Base-by-base conservation (phyloP, 768 basidiomycete species). In the Dioszegia crocea region DNA sequence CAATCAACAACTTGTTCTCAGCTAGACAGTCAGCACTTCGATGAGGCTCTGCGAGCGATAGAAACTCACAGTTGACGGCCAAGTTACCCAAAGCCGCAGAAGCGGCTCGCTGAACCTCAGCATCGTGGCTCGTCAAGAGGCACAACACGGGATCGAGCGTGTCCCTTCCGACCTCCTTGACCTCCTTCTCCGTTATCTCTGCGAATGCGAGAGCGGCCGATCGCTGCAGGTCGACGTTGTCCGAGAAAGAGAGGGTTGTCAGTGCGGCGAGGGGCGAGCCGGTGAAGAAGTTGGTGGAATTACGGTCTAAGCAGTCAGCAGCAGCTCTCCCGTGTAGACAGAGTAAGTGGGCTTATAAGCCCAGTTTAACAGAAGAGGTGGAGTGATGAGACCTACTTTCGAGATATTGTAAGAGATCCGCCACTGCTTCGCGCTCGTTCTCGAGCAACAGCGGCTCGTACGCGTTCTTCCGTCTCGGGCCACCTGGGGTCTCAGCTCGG, bases 181-280 rank as follows among this genome's bases (percentile, higher is more conserved):
- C 94, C 79, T 99, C 96, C 80, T 98, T 98, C 81, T 99, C 96
- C 23, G 96, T 99, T 60, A 99, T 99, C 78, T 99, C 96, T 36
- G 96, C 96, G 73, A 98, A 99, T 0, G 96, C 96, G 43, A 99
- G 84, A 3, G 96, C 96, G 1, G 96, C 96, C 64, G 91, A 94
- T 49, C 96, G 85, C 80, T 99, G 96, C 19, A 99, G 83, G 80
- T 98, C 96, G 66, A 99, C 94, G 79, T 99, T 99, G 80, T 98
- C 96, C 21, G 89, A 92, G 81, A 97, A 99, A 23, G 92, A 94
- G 62, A 99, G 87, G 50, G 91, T 98, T 12, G 94, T 97, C 57
- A 99, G 81, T 38, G 96, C 92, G 52, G 87, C 83, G 59, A 99
- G 86, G 19, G 96, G 94, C 17, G 86, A 85, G 56, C 94, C 96